Conservation (phyloP, 495 filamentous ascomycete genomes). For the Tuber melanosporum region DNA sequence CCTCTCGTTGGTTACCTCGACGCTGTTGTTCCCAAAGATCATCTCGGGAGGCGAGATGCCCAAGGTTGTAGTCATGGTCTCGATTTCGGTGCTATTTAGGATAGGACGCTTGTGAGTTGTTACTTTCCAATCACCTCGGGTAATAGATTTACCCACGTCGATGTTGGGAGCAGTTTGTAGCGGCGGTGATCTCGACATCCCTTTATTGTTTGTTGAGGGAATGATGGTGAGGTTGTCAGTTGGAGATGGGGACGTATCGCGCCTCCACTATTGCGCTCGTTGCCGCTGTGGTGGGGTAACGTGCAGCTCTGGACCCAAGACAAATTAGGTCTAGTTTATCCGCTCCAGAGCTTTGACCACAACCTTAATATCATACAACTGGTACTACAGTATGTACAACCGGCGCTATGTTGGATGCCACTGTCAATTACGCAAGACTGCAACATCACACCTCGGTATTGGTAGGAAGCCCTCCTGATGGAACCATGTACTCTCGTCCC, state of each 20-base stretch:
- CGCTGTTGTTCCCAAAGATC: conserved; percentile 95
- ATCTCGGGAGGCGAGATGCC: conserved; percentile 89
- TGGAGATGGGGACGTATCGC: neutral
- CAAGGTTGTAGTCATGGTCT: conserved; percentile 68
- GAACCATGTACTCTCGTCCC: neutral
- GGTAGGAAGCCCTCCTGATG: neutral
- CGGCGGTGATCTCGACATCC: neutral
- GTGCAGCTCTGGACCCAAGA: neutral
- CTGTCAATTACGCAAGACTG: neutral
- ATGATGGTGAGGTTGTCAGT: neutral
- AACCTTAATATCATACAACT: neutral
- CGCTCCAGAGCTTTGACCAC: neutral
- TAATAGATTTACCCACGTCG: conserved; percentile 32
- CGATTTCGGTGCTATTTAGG: conserved; percentile 82
- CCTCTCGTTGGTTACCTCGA: conserved; percentile 61
- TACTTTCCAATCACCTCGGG: conserved; percentile 41
- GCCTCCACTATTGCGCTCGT: neutral
- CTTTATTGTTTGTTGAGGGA: neutral
- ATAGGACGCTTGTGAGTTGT: conserved; percentile 73
- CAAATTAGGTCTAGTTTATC: neutral
- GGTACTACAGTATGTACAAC: no score
- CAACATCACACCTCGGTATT: neutral
- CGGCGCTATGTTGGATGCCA: neutral
- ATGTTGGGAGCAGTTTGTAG: conserved; percentile 8
- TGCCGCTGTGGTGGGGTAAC: neutral